Percentiles rank a stretch among this genome's conserved stretches.
Conservation (phyloP, 2,329 filamentous ascomycete genomes). For the Phyllosticta citriasiana region DNA sequence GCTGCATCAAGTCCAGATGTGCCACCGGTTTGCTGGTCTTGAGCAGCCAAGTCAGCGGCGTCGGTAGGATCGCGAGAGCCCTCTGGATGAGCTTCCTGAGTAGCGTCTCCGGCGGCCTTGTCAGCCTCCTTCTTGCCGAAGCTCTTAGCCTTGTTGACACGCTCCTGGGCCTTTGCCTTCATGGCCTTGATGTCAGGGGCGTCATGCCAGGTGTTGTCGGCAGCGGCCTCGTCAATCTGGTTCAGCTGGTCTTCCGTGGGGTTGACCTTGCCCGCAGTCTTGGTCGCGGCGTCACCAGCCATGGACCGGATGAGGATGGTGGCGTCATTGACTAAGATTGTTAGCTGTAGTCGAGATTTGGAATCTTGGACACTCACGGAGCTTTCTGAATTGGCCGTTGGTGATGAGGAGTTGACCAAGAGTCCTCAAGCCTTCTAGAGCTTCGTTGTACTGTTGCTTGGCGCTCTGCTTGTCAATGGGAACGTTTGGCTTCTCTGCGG, state of each 20-base stretch:
- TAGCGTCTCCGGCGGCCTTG: constrained; percentile 49
- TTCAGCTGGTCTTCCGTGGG: constrained; percentile 67
- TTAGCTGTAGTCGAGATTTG: constrained; percentile 13
- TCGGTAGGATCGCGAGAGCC: constrained; percentile 46
- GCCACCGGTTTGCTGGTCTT: constrained; percentile 38
- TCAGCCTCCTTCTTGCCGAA: constrained; percentile 49
- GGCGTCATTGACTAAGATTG: constrained; percentile 58
- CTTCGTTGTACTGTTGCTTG: constrained; percentile 74
- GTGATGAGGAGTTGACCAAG: constrained; percentile 83
- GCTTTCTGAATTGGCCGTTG: constrained; percentile 92
- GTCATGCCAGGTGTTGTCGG: constrained; percentile 92
- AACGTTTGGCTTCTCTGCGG: constrained; percentile 51
- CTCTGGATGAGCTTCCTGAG: constrained; percentile 45
- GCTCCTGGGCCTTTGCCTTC: constrained; percentile 56
- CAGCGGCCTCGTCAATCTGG: constrained; percentile 73
- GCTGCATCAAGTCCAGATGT: constrained; percentile 43
- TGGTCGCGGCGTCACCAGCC: constrained; percentile 77
- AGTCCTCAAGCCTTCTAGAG: constrained; percentile 74
- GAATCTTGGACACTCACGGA: constrained; percentile 47
- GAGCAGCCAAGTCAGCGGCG: constrained; percentile 41
- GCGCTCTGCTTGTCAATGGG: constrained; percentile 68
- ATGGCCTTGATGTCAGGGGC: constrained; percentile 63
- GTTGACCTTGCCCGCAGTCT: constrained; percentile 63
- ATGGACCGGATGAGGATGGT: constrained; percentile 78
- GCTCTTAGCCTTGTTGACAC: constrained; percentile 47